phyloP scores from a whole-genome alignment of 805 yeast species.

The Candida khao-thaluensis region DNA sequence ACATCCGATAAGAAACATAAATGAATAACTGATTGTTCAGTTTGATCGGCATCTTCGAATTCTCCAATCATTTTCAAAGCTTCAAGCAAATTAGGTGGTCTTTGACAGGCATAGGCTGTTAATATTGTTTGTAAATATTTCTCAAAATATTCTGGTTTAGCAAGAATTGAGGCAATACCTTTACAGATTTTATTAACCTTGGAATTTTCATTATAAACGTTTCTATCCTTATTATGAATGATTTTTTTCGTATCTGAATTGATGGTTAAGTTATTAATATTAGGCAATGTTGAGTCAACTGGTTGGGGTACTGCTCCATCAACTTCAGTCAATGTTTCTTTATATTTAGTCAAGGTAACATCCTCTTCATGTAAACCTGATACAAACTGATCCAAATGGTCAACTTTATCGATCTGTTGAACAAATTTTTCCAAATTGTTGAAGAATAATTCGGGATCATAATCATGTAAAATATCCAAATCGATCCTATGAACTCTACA shows the following conservation, averaged over 20 bases:
- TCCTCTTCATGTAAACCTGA: slow-evolving; percentile 86
- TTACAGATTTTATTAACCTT: slow-evolving; percentile 80
- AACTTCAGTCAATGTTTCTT: slow-evolving; percentile 54
- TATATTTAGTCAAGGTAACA: slow-evolving; percentile 77
- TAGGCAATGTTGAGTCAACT: background rate
- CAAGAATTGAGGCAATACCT: slow-evolving; percentile 58
- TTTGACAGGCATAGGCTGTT: slow-evolving; percentile 90
- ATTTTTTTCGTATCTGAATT: slow-evolving; percentile 26
- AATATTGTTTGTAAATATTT: slow-evolving; percentile 73
- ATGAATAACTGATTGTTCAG: slow-evolving; percentile 69
- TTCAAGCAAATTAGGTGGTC: slow-evolving; percentile 77
- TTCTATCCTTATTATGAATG: slow-evolving; percentile 39
- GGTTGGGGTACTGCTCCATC: slow-evolving; percentile 3
- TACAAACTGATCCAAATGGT: slow-evolving; percentile 80
- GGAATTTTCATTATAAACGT: slow-evolving; percentile 39
- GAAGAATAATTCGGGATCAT: slow-evolving; percentile 68
- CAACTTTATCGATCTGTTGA: slow-evolving; percentile 66
- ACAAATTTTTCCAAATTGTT: slow-evolving; percentile 66
- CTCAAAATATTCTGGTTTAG: slow-evolving; percentile 48
- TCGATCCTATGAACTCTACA: slow-evolving; percentile 93
- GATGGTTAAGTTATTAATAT: slow-evolving; percentile 8
- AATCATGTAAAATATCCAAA: slow-evolving; percentile 85
- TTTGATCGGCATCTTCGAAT: slow-evolving; percentile 45
- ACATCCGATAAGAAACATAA: slow-evolving; percentile 90
- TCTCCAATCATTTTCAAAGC: slow-evolving; percentile 67